These are phyloP conservation scores for Cercospora zeina DNA, from an alignment of 2,329 filamentous ascomycete genomes.

Conservation along the genomic window DNA sequence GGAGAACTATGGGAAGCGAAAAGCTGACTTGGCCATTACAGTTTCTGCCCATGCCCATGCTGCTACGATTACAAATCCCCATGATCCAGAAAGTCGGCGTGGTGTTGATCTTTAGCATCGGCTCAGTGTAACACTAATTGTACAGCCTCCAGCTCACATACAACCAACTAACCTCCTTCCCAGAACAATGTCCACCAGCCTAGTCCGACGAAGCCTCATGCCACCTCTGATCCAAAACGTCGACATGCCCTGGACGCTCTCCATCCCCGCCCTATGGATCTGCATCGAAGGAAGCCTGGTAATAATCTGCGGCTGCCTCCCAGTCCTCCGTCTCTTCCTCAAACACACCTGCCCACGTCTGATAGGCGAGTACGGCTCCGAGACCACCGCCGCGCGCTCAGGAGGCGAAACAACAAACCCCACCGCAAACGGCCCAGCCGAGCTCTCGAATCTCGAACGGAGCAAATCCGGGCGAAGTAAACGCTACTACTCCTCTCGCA, in stretches of 20 bases:
- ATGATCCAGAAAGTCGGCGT: slow-evolving; percentile 18
- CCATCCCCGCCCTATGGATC: slow-evolving; percentile 25
- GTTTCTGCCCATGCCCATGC: slow-evolving; percentile 20
- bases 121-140: slow-evolving; percentile 18
- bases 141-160: too few relatives aligned
- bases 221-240: slow-evolving; percentile 20
- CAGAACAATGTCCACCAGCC: slow-evolving; percentile 24
- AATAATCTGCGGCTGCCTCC: slow-evolving; percentile 26
- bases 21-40: neutral
- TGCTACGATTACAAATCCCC: slow-evolving; percentile 14
- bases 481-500: slow-evolving; percentile 15
- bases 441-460: slow-evolving; percentile 24
- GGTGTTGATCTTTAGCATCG: slow-evolving; percentile 23
- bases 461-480: slow-evolving; percentile 4
- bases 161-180: neutral
- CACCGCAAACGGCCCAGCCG: slow-evolving; percentile 2
- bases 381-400: slow-evolving; percentile 8
- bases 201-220: slow-evolving; percentile 23
- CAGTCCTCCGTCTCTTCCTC: slow-evolving; percentile 25
- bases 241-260: slow-evolving; percentile 23
- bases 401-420: neutral
- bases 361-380: slow-evolving; percentile 22
- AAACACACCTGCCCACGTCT: slow-evolving; percentile 24
- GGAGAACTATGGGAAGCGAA: neutral
- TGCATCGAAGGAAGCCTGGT: slow-evolving; percentile 28